A percentile compares a stretch with the other conserved stretches of the same genome.
Conservation (phyloP, 2,329 filamentous ascomycete species). For the Metarhizium album region DNA sequence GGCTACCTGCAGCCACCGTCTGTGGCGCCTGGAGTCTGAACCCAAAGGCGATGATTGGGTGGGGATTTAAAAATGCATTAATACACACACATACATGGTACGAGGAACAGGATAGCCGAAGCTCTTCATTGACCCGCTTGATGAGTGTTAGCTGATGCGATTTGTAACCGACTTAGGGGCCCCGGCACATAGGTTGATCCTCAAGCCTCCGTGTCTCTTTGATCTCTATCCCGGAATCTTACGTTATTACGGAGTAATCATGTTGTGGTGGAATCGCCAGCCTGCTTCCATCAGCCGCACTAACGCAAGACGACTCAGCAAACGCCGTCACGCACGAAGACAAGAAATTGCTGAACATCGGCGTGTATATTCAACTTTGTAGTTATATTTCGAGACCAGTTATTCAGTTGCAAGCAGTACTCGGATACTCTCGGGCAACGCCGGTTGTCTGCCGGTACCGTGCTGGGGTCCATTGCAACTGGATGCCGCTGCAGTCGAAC, state of each 20-base stretch:
- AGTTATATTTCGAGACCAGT: no score
- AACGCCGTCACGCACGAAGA: background rate
- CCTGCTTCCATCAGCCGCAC: background rate
- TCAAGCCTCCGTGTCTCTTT: no score
- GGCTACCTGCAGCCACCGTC: background rate
- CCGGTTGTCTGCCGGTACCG: no score
- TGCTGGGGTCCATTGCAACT: no score
- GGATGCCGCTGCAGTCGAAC: no score
- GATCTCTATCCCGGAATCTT: background rate
- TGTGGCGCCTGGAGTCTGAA: background rate
- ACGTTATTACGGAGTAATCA: background rate
- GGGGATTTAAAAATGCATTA: background rate
- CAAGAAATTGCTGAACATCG: no score
- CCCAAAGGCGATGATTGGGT: background rate
- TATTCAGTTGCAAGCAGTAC: no score
- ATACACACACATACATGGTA: background rate
- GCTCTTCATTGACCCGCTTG: background rate
- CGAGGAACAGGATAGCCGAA: background rate
- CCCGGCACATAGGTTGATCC: no score
- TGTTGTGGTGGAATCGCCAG: background rate
- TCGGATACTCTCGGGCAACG: no score
- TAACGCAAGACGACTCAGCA: background rate
- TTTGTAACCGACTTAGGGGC: background rate
- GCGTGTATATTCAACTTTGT: no score
- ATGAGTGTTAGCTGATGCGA: background rate